These are phyloP conservation scores for Uronychia binucleata DNA, from an alignment of 73 alveolate species.

Conservation along the genomic window DNA sequence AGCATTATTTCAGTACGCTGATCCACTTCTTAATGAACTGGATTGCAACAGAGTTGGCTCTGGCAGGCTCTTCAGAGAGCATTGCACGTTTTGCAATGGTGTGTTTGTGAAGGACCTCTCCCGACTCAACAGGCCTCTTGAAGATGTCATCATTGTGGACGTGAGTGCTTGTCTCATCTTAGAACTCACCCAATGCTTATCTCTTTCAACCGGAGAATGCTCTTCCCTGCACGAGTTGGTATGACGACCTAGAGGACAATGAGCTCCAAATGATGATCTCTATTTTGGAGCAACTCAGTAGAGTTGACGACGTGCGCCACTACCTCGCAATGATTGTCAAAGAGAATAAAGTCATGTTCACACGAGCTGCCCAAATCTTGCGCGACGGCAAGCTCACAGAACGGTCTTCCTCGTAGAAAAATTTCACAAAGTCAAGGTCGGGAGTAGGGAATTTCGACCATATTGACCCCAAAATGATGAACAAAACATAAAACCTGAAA, in stretches of 20 bases:
- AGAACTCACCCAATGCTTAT: slow-evolving; percentile 70
- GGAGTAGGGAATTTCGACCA: not conserved
- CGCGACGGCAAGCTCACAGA: slow-evolving; percentile 24
- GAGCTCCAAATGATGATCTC: slow-evolving; percentile 16
- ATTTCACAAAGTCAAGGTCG: not conserved
- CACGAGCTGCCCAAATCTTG: not conserved
- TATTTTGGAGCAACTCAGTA: not conserved
- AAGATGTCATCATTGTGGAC: slow-evolving; percentile 79
- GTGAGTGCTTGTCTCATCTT: not conserved
- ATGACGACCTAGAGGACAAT: slow-evolving; percentile 38
- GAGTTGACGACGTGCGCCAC: slow-evolving; percentile 17
- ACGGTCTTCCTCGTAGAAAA: slow-evolving; percentile 6
- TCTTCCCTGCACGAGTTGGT: slow-evolving; percentile 65
- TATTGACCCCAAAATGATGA: no score
- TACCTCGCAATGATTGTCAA: not conserved
- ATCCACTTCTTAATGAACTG: slow-evolving; percentile 80
- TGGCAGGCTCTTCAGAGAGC: slow-evolving; percentile 86
- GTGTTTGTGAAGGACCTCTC: slow-evolving; percentile 84
- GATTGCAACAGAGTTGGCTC: slow-evolving; percentile 66
- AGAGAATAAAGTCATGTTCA: not conserved
- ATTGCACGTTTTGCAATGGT: slow-evolving; percentile 85
- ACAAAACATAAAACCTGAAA: no score
- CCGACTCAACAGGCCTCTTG: slow-evolving; percentile 72
- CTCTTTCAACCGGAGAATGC: slow-evolving; percentile 76
- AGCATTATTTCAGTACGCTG: slow-evolving; percentile 64